These are phyloP conservation scores for Malassezia furfur DNA, from an alignment of 1,284 basidiomycete species.

Conservation along the genomic window DNA sequence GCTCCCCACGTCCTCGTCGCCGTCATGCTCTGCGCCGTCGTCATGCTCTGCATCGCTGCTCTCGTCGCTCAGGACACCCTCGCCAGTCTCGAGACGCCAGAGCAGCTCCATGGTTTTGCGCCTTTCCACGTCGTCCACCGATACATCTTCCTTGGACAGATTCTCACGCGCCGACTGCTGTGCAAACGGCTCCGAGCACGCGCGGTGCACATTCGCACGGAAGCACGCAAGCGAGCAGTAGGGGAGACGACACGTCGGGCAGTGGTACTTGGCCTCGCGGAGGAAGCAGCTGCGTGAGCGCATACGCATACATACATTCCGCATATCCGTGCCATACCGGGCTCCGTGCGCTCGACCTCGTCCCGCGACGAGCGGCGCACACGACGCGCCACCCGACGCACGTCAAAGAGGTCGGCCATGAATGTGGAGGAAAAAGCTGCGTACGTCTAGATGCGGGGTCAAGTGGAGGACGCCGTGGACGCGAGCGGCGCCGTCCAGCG, in stretches of 20 bases:
- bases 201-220: slow-evolving; percentile 21
- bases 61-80: slow-evolving; percentile 2
- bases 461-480: background rate
- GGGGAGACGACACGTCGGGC: slow-evolving; percentile 34
- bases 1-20: slow-evolving; percentile 15
- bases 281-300: slow-evolving; percentile 18
- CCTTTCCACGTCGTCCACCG: slow-evolving; percentile 13
- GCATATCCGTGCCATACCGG: slow-evolving; percentile 21
- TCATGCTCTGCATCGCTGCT: background rate
- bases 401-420: slow-evolving; percentile 31
- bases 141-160: slow-evolving; percentile 3
- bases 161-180: slow-evolving; percentile 6
- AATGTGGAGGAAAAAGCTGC: slow-evolving; percentile 16
- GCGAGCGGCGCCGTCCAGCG: slow-evolving; percentile 18
- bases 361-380: background rate
- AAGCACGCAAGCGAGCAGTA: slow-evolving; percentile 38
- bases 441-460: background rate
- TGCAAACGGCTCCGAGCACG: slow-evolving; percentile 26
- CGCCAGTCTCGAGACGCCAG: slow-evolving; percentile 9
- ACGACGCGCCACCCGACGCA: slow-evolving; percentile 20
- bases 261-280: slow-evolving; percentile 25
- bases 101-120: slow-evolving; percentile 4
- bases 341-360: slow-evolving; percentile 1
- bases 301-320: slow-evolving; percentile 18
- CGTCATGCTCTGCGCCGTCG: slow-evolving; percentile 16